Conservation (phyloP, 805 yeast species). For the Saturnispora dispora region DNA sequence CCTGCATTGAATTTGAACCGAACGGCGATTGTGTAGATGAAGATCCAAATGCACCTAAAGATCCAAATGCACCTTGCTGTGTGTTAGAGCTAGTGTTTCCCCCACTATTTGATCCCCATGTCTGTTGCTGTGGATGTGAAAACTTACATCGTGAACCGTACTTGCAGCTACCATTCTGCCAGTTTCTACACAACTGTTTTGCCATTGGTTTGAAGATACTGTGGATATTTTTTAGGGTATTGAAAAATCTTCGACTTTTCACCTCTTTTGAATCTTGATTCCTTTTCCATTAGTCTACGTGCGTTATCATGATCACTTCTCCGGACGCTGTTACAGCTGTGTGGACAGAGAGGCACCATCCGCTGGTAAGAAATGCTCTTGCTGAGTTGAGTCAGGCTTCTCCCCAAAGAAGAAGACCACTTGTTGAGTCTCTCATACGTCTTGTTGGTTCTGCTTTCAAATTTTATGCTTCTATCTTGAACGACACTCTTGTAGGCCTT, state of each 20-base stretch:
- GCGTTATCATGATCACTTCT: background rate
- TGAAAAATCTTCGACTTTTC: background rate
- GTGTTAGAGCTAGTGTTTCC: background rate
- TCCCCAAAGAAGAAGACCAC: background rate
- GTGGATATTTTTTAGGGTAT: background rate
- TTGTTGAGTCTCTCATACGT: background rate
- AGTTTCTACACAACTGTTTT: constrained; percentile 1
- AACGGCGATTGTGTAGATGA: background rate
- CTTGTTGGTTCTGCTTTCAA: background rate
- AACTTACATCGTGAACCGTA: constrained; percentile 1
- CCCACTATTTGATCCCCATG: background rate
- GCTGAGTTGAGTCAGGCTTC: constrained; percentile 1
- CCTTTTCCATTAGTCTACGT: background rate
- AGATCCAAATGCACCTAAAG: constrained; percentile 2
- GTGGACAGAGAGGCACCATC: constrained; percentile 5
- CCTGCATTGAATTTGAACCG: background rate
- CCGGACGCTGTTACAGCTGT: background rate
- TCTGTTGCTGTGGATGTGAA: background rate
- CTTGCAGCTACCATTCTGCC: background rate
- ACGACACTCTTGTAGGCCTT: constrained; percentile 1
- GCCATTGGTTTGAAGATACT: background rate
- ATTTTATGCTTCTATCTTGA: background rate
- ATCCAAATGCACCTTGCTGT: background rate
- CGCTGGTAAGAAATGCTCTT: background rate
- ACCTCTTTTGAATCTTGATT: background rate